Evolutionary conservation across 2,329 filamentous ascomycete species (phyloP), one percentile per base, ranked within the genome.

Genomic region (Aspergillus aculeatus): DNA sequence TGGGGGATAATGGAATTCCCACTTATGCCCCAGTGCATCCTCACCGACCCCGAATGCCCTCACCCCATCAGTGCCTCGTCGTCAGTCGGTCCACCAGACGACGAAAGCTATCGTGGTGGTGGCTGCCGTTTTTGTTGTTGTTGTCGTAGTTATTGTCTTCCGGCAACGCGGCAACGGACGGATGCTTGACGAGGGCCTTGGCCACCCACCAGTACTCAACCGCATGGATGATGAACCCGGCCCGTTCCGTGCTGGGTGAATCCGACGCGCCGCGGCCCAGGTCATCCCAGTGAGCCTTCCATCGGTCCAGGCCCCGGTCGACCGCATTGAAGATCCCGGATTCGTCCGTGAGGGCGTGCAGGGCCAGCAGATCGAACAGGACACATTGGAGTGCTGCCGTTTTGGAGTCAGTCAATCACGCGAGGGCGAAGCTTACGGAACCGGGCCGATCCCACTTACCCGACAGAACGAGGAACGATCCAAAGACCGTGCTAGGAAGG

Each of bases 161-260:
- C 10, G 21, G 10, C 35, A 38, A 41, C 2, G 21, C 51, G 7
- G 51, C 35, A 5, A 14, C 35, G 3, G 51, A 29, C 2, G 51
- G 51, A 1, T 29, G 35, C 51, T 6, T 23, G 14, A 53, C 14
- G 0, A 53, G 35, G 0, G 23, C 51, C 51, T 53, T 53, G 19
- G 51, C 51, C n/a, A 53, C 51, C 32, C 35, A 44, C 51, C 51
- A 53, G 6, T 41, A 53, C 35, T 53, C 51, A 3, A 41, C 51
- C 1, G 51, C 51, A 44, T 53, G 51, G 21, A 53, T 53, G 23
- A 53, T 53, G 14, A 53, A 53, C 14, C 51, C 51, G 1, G 51
- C 51, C 11, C 51, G 51, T 29, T 44, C 5, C 21, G 51, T 21
- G 26, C 12, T 26, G 16, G 19, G 14, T 5, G 51, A 21, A n/a